Evolutionary conservation across 192 early-diverging fungal genomes (phyloP), one percentile per base, ranked within the genome.

Genomic region (Podila horticola): DNA sequence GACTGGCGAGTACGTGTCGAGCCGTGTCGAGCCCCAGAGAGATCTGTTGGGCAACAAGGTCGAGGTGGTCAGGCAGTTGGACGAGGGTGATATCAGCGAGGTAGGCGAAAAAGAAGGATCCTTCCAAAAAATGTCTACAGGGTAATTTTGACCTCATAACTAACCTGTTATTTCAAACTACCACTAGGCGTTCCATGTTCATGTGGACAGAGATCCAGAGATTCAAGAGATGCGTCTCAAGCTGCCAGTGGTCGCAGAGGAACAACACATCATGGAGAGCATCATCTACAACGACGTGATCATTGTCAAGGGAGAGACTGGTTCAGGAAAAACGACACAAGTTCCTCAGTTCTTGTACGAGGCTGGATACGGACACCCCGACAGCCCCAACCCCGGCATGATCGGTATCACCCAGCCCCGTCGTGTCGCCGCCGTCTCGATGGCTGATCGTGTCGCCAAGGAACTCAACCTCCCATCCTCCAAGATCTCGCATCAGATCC

Each of bases 401-500:
- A 94, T 99, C 59, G 97, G 95, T n/a, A 89, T 99, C 26, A 99
- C 98, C 1, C 97, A 99, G 74, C 98, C 98, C 19, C 91, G 98
- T 49, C 92, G 98, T 64, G 97, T 99, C 20, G 98, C 98, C 19
- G 97, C 98, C 1, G 90, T 99, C 13, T 93, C 93, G 70, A 98
- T 99, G 96, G 94, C 98, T 0, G 89, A 92, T 58, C 96, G 98
- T 72, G 97, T 99, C 20, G 89, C 92, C 0, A 87, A 96, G 34
- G 98, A 99, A 86, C 88, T 99, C 74, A 90, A 91, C 71, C 73
- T 94, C 28, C 82, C 83, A 11, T 91, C 91, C 5, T 85, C 90
- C 15, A 90, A 92, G 74, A 89, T 95, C 20, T 91, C 91, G 1
- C 88, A 95, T 83, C 95, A 93, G 86, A 93, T 99, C 58, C 93